phyloP scores from a whole-genome alignment of 768 basidiomycete species.

The Trametes maxima region DNA sequence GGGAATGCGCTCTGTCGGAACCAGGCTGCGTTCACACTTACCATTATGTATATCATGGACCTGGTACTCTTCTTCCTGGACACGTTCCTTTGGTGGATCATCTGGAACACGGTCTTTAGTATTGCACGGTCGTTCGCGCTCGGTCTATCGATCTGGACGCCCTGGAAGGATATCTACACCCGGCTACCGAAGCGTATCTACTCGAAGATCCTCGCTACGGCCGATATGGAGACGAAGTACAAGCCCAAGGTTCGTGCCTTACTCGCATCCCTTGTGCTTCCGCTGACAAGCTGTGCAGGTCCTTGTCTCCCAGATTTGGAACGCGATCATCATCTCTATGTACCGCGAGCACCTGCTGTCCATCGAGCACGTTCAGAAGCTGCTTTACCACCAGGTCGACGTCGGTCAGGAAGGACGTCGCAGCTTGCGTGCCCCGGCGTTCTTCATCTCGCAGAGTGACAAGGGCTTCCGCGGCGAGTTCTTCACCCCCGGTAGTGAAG shows the following conservation, averaged over 20 bases:
- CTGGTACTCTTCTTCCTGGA: conserved; percentile 96
- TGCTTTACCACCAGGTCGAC: conserved; percentile 97
- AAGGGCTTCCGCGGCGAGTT: conserved; percentile 84
- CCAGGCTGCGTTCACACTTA: conserved; percentile 92
- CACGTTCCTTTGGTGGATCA: conserved; percentile 99
- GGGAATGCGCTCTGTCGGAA: conserved; percentile 84
- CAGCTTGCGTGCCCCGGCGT: conserved; percentile 91
- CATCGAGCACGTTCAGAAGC: conserved; percentile 97
- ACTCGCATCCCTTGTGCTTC: background rate
- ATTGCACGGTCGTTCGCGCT: conserved; percentile 86
- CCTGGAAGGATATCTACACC: conserved; percentile 97
- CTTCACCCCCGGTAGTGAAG: conserved; percentile 94
- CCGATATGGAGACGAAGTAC: conserved; percentile 97
- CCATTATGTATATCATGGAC: conserved; percentile 99
- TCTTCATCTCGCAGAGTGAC: conserved; percentile 96
- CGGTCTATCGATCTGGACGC: conserved; percentile 97
- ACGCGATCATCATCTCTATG: conserved; percentile 99
- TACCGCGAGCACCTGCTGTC: conserved; percentile 98
- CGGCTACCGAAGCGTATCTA: conserved; percentile 96
- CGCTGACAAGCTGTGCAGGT: conserved; percentile 51
- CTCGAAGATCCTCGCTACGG: conserved; percentile 90
- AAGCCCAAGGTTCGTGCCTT: conserved; percentile 86
- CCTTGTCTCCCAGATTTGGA: conserved; percentile 98
- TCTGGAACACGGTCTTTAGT: conserved; percentile 96
- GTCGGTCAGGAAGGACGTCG: conserved; percentile 81